These are phyloP conservation scores for Lactifluus piperatus DNA, from an alignment of 768 basidiomycete genomes.

Conservation along the genomic window DNA sequence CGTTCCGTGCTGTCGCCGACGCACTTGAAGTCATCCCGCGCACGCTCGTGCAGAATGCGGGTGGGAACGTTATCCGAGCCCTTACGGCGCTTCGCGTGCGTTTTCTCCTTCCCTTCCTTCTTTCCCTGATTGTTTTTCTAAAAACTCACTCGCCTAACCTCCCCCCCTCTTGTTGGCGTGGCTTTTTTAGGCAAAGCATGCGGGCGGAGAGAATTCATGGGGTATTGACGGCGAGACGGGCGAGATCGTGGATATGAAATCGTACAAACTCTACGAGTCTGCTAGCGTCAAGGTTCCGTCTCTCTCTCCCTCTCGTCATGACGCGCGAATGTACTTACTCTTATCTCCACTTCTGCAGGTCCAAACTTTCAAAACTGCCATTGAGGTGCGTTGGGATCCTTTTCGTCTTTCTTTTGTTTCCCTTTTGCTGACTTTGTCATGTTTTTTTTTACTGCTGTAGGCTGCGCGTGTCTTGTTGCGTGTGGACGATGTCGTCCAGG, in stretches of 20 bases:
- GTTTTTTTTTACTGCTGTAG: constrained; percentile 27
- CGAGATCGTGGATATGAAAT: constrained; percentile 92
- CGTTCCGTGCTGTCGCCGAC: constrained; percentile 86
- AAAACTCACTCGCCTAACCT: too few species aligned
- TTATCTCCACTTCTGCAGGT: constrained; percentile 38
- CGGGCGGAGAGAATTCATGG: constrained; percentile 82
- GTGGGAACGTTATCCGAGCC: constrained; percentile 89
- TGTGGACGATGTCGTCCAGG: constrained; percentile 91
- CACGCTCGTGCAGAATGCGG: constrained; percentile 89
- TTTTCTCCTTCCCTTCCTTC: not conserved
- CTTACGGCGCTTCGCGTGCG: constrained; percentile 87
- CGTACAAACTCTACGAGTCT: constrained; percentile 88
- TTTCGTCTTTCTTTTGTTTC: not conserved
- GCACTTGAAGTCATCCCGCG: constrained; percentile 97
- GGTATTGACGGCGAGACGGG: constrained; percentile 96
- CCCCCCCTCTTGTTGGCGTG: not conserved
- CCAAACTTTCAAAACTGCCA: constrained; percentile 94
- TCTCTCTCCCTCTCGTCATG: not conserved
- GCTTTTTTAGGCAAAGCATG: constrained; percentile 79
- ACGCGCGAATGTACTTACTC: not conserved
- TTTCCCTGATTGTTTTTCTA: constrained; percentile 39
- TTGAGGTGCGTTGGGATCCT: constrained; percentile 52
- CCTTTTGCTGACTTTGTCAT: not conserved
- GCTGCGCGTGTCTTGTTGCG: constrained; percentile 86
- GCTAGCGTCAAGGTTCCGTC: constrained; percentile 83